Evolutionary conservation across 805 yeast genomes (phyloP), one percentile per base, ranked within the genome.

Genomic region (Isabelozyma gotoi): DNA sequence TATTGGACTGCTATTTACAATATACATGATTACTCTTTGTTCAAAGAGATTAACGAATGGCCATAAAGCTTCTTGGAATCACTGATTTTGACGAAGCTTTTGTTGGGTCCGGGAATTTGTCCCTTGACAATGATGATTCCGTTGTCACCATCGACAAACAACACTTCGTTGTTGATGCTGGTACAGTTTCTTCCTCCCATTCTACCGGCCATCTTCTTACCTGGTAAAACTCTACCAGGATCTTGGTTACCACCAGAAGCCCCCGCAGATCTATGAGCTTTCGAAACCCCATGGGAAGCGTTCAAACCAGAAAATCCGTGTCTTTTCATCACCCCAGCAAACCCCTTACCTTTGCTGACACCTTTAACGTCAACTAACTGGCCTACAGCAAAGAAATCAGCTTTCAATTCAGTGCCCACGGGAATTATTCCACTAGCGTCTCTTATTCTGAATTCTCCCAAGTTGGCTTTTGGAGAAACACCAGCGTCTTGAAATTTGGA

Each of bases 191-290:
- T 75, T 48, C 80, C 84, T 52, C 99, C 99, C 94, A 91, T 85
- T 65, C 88, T 87, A 51, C 99, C 99, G 31, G 98, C 96, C 99
- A 94, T 92, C 69, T 90, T 92, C 72, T 88, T 91, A 18, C 97
- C 98, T 12, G 97, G 98, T 49, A 90, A 73, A 41, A 90, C 88
- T 73, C 99, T 86, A 59, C 96, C 97, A 11, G 99, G 99, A 49
- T 88, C 85, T 52, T 94, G 96, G 59, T 88, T 87, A 65, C 85
- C 89, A 80, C 99, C 99, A 56, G 86, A 90, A 24, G 97, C 91
- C 78, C 99, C 99, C 57, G 96, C 96, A 45, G 90, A 83, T 77
- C 99, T 85, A 65, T 94, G 98, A 31, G 92, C 85, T 39, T 79
- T 73, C 20, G 99, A 88, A 19, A 88, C 91, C 85, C 99, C 99